Evolutionary conservation across 768 basidiomycete species (phyloP).

Genomic region (Tremella fuciformis): DNA sequence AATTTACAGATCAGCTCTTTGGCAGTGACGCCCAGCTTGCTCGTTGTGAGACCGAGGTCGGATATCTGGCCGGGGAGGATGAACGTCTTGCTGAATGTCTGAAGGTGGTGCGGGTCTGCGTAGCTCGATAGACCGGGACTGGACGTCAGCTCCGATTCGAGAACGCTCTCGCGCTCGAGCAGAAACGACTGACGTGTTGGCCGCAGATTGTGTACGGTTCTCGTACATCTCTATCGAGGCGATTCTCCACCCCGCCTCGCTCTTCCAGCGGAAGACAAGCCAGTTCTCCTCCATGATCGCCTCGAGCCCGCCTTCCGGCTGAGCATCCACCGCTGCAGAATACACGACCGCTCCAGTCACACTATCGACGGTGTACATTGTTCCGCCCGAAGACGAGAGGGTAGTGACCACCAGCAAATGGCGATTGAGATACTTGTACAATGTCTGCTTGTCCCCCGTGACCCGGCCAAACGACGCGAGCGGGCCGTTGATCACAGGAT

Average conservation of each 20-base stretch:
- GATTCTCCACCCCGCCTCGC: slow-evolving; percentile 67
- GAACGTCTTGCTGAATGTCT: slow-evolving; percentile 67
- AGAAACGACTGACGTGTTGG: slow-evolving; percentile 60
- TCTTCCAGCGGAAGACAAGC: slow-evolving; percentile 82
- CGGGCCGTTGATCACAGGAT: slow-evolving; percentile 55
- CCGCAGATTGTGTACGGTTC: slow-evolving; percentile 66
- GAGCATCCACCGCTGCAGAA: slow-evolving; percentile 59
- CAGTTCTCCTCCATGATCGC: slow-evolving; percentile 80
- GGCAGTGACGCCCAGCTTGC: slow-evolving; percentile 80
- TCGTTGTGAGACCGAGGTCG: slow-evolving; percentile 70
- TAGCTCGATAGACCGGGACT: slow-evolving; percentile 62
- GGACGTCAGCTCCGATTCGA: slow-evolving; percentile 7
- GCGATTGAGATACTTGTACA: slow-evolving; percentile 93
- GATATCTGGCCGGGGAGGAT: slow-evolving; percentile 67
- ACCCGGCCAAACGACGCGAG: slow-evolving; percentile 80
- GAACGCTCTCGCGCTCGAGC: no score
- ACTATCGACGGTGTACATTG: slow-evolving; percentile 73
- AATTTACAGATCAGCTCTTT: slow-evolving; percentile 79
- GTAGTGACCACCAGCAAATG: slow-evolving; percentile 70
- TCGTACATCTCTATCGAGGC: slow-evolving; percentile 89
- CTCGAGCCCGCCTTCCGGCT: slow-evolving; percentile 55
- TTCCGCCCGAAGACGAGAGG: slow-evolving; percentile 55
- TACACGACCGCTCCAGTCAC: slow-evolving; percentile 76
- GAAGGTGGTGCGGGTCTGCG: slow-evolving; percentile 59
- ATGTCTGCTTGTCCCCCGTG: slow-evolving; percentile 76